A percentile compares a stretch with the other conserved stretches of the same genome.
Conservation (phyloP, 2,329 filamentous ascomycete species). For the Sporothrix brasiliensis region DNA sequence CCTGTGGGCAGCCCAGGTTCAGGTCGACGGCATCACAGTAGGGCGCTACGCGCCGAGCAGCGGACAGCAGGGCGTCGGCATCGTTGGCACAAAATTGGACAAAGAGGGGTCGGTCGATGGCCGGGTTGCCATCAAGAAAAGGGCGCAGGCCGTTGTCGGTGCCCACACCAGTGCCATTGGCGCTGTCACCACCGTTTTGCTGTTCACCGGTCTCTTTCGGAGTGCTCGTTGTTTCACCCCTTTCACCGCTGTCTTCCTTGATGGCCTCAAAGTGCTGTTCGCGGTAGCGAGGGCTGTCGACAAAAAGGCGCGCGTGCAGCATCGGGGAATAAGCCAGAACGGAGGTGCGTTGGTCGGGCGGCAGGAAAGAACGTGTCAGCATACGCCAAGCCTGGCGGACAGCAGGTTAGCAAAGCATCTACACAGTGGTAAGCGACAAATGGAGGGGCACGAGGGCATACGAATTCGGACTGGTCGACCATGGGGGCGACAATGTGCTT, state of each 20-base stretch:
- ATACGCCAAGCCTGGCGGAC: slow-evolving; percentile 85
- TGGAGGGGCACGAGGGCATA: slow-evolving; percentile 49
- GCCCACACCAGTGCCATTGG: slow-evolving; percentile 41
- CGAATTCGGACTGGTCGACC: slow-evolving; percentile 98
- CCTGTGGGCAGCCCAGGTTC: slow-evolving; percentile 94
- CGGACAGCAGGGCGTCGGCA: slow-evolving; percentile 74
- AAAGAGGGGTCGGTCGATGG: slow-evolving; percentile 83
- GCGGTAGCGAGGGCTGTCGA: slow-evolving; percentile 74
- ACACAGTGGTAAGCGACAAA: not conserved
- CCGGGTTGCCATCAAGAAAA: slow-evolving; percentile 79
- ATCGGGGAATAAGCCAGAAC: slow-evolving; percentile 93
- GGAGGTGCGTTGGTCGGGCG: slow-evolving; percentile 62
- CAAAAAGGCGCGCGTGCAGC: slow-evolving; percentile 90
- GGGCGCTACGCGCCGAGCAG: slow-evolving; percentile 76
- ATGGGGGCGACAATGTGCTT: slow-evolving; percentile 92
- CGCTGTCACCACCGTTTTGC: slow-evolving; percentile 41
- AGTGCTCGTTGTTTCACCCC: slow-evolving; percentile 30
- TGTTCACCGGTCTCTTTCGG: not conserved
- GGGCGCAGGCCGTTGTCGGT: slow-evolving; percentile 32
- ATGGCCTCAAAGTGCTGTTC: slow-evolving; percentile 77
- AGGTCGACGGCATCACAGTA: slow-evolving; percentile 95
- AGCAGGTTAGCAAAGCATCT: slow-evolving; percentile 20
- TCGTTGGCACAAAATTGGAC: slow-evolving; percentile 97
- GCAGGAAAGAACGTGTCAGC: slow-evolving; percentile 89
- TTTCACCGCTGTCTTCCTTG: not conserved